Evolutionary conservation across 352 stramenopile genomes (phyloP).

Genomic region (Peronospora belbahrii): DNA sequence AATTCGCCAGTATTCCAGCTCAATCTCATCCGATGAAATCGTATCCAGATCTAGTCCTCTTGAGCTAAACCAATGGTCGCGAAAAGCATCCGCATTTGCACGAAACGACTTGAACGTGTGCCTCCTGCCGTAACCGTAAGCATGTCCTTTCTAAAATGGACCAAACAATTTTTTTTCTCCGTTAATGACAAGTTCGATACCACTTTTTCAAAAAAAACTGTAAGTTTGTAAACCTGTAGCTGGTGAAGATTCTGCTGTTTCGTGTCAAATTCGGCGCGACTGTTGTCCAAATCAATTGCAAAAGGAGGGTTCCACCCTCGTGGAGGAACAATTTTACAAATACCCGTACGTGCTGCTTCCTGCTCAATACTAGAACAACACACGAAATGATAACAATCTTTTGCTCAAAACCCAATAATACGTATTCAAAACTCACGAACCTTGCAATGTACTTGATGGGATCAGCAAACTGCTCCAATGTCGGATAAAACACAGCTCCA

Average conservation of each 20-base stretch:
- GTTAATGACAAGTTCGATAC: background rate
- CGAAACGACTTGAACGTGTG: conserved; percentile 71
- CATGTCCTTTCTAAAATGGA: conserved; percentile 42
- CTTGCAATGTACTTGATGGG: conserved; percentile 84
- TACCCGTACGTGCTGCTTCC: conserved; percentile 70
- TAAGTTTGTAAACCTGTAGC: conserved; percentile 30
- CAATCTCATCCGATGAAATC: conserved; percentile 60
- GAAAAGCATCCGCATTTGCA: conserved; percentile 46
- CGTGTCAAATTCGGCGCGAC: conserved; percentile 79
- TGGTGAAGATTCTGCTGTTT: conserved; percentile 91
- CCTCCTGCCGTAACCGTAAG: conserved; percentile 48
- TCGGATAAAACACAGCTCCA: conserved; percentile 69
- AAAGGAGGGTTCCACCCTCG: conserved; percentile 87
- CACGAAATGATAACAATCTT: no score
- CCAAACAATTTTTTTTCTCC: background rate
- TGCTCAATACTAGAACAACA: conserved; percentile 42
- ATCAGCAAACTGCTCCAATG: conserved; percentile 79
- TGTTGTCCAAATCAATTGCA: conserved; percentile 56
- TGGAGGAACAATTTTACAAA: conserved; percentile 97
- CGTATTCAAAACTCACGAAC: no score
- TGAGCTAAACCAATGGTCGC: conserved; percentile 38
- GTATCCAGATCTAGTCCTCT: conserved; percentile 31
- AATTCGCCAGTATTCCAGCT: conserved; percentile 86
- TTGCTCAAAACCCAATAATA: no score
- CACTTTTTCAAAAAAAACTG: background rate